These are phyloP conservation scores for Hanseniaspora hatyaiensis DNA, from an alignment of 805 yeast species.

Conservation along the genomic window DNA sequence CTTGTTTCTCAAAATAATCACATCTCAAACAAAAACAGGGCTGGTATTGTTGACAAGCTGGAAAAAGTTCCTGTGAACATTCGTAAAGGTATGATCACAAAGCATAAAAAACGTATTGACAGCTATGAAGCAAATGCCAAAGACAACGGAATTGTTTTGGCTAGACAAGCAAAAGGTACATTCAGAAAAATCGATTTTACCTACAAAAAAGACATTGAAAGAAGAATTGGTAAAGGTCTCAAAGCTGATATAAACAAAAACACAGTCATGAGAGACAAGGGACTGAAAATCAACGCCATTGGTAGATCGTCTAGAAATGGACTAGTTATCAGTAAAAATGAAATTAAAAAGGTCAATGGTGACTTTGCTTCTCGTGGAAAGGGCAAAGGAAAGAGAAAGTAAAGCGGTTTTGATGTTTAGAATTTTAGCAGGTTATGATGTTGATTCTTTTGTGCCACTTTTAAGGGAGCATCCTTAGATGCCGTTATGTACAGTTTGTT, in stretches of 20 bases:
- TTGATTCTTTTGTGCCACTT: no score
- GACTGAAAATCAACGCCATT: constrained; percentile 61
- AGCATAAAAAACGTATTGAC: constrained; percentile 40
- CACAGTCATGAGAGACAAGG: constrained; percentile 48
- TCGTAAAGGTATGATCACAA: constrained; percentile 69
- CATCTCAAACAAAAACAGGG: constrained; percentile 34
- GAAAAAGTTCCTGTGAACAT: constrained; percentile 83
- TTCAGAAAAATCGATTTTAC: constrained; percentile 46
- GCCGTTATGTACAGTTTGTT: no score
- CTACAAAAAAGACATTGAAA: constrained; percentile 29
- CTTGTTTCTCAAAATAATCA: constrained; percentile 28
- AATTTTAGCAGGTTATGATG: no score
- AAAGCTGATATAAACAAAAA: constrained; percentile 1
- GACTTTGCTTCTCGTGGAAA: constrained; percentile 13
- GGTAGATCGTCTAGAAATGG: constrained; percentile 77
- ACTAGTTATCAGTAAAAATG: constrained; percentile 52
- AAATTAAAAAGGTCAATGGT: constrained; percentile 42
- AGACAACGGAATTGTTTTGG: constrained; percentile 82
- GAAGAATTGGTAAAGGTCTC: constrained; percentile 33
- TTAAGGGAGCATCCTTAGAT: no score
- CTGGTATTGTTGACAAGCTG: constrained; percentile 29
- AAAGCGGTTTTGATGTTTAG: background rate
- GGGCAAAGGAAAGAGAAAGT: constrained; percentile 2
- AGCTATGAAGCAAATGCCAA: constrained; percentile 65
- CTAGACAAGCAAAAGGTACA: constrained; percentile 38